phyloP scores from a whole-genome alignment of 2,329 filamentous ascomycete genomes.

The Leptographium radiaticola region DNA sequence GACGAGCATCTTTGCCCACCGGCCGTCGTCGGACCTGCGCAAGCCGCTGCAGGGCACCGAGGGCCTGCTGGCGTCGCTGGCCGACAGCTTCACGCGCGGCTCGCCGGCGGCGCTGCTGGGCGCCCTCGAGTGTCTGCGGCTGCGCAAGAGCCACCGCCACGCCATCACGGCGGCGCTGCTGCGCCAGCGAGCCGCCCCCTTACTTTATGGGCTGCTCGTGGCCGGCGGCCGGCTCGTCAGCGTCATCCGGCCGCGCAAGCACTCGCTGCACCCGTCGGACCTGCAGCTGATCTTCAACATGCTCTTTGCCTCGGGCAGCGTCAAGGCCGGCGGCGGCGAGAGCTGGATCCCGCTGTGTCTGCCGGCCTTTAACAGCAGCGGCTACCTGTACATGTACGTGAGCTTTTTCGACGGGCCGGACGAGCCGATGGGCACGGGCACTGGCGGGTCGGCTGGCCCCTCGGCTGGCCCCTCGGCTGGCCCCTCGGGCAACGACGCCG shows the following conservation, averaged over 20 bases:
- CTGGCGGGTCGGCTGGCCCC: too few species aligned
- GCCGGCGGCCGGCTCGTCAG: constrained; percentile 88
- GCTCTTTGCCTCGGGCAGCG: constrained; percentile 88
- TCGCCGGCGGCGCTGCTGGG: constrained; percentile 82
- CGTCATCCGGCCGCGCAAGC: constrained; percentile 84
- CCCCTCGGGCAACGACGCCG: too few species aligned
- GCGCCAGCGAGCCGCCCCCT: constrained; percentile 59
- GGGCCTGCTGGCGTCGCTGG: constrained; percentile 75
- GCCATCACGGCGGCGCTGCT: constrained; percentile 79
- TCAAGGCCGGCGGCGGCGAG: constrained; percentile 82
- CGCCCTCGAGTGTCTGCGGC: constrained; percentile 81
- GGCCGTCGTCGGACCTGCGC: constrained; percentile 87
- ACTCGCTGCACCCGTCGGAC: constrained; percentile 90
- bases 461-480: too few species aligned
- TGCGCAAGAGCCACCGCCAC: constrained; percentile 77
- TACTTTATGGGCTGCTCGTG: constrained; percentile 88
- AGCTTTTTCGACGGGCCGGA: constrained; percentile 82
- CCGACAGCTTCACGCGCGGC: constrained; percentile 87
- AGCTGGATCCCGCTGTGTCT: constrained; percentile 96
- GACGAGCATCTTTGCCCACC: constrained; percentile 73
- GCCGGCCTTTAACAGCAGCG: constrained; percentile 91
- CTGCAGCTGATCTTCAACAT: constrained; percentile 97
- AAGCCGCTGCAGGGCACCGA: constrained; percentile 87
- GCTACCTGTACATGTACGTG: constrained; percentile 98
- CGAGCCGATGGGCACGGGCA: too few species aligned